These are phyloP conservation scores for Penicillium sp. DNA, from an alignment of 2,329 filamentous ascomycete genomes.

Conservation along the genomic window DNA sequence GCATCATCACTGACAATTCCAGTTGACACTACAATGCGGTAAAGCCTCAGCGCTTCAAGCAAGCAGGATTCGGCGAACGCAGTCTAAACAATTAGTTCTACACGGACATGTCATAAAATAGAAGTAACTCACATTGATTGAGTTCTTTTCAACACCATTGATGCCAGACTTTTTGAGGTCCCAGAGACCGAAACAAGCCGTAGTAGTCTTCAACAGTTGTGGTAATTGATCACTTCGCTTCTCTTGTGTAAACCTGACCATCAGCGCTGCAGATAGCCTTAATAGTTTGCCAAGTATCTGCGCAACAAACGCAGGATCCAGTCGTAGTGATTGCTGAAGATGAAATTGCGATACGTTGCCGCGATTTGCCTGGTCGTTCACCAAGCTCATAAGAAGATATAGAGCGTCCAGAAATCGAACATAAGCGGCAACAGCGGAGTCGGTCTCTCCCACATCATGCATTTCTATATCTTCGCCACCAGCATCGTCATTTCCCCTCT, in stretches of 20 bases:
- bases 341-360: constrained; percentile 34
- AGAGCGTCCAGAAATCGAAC: constrained; percentile 32
- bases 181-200: constrained; percentile 35
- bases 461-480: constrained; percentile 12
- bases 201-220: constrained; percentile 31
- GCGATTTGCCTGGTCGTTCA: constrained; percentile 22
- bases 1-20: constrained; percentile 30
- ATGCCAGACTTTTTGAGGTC: constrained; percentile 32
- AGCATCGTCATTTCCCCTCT: constrained; percentile 33
- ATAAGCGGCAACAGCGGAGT: constrained; percentile 27
- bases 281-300: constrained; percentile 34
- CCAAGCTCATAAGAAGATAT: constrained; percentile 28
- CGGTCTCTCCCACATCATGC: neutral
- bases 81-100: constrained; percentile 16
- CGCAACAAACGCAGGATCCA: constrained; percentile 32
- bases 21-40: constrained; percentile 24
- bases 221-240: constrained; percentile 30
- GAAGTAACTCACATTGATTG: constrained; percentile 29
- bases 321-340: constrained; percentile 36
- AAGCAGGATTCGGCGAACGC: constrained; percentile 32
- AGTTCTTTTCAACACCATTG: constrained; percentile 29
- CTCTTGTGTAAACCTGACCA: constrained; percentile 26
- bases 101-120: neutral
- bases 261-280: constrained; percentile 28
- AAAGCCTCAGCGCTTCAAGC: constrained; percentile 31